Conservation (phyloP, 441 rosid genomes). For the Adansonia grandidieri region DNA sequence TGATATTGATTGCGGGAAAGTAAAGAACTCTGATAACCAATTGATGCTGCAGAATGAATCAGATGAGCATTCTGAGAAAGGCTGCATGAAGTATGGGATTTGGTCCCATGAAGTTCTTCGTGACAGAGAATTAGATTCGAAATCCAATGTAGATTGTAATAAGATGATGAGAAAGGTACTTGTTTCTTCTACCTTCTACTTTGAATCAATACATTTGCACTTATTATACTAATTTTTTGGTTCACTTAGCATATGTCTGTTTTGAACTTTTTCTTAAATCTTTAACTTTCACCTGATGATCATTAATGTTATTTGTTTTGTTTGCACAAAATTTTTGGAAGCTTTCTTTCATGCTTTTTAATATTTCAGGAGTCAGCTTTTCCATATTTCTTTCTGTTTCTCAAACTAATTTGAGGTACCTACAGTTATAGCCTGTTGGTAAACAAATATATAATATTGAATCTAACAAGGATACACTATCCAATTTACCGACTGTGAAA, state of each 20-base stretch:
- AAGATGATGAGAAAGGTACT: conserved; percentile 84
- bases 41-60: conserved; percentile 38
- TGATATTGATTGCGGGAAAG: conserved; percentile 38
- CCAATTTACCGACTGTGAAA: background rate
- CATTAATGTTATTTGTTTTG: background rate
- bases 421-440: background rate
- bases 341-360: background rate
- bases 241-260: background rate
- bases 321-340: background rate
- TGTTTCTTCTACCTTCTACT: background rate
- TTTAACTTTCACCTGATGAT: background rate
- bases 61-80: conserved; percentile 45
- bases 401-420: background rate
- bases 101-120: conserved; percentile 90
- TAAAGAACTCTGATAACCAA: conserved; percentile 43
- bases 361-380: conserved; percentile 11
- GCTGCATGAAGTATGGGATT: conserved; percentile 65
- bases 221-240: background rate
- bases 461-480: conserved; percentile 12
- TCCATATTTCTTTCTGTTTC: background rate
- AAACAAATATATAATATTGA: background rate
- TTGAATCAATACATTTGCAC: background rate
- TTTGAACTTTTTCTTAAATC: conserved; percentile 17
- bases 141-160: conserved; percentile 37
- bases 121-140: conserved; percentile 51